phyloP scores from a whole-genome alignment of 2,329 filamentous ascomycete species.

The Paraphaeosphaeria minitans region DNA sequence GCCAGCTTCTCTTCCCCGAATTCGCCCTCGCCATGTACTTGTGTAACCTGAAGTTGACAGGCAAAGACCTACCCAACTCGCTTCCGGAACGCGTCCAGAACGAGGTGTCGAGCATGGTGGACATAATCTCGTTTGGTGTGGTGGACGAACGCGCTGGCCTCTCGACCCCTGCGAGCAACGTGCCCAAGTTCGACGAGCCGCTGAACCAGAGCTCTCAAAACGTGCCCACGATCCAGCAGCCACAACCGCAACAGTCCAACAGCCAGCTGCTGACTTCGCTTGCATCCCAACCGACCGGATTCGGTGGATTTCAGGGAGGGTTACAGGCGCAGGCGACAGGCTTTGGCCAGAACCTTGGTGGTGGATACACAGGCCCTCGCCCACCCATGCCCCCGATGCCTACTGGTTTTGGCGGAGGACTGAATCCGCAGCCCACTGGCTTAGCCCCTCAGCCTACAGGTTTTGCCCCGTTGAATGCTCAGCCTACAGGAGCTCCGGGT shows the following conservation, averaged over 20 bases:
- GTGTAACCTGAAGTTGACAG: conserved; percentile 90
- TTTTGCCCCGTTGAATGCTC: conserved; percentile 74
- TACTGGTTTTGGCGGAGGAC: conserved; percentile 44
- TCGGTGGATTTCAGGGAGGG: conserved; percentile 66
- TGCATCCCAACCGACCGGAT: conserved; percentile 59
- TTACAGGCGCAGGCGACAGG: conserved; percentile 62
- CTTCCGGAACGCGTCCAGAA: conserved; percentile 90
- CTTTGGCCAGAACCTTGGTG: conserved; percentile 71
- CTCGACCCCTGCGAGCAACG: conserved; percentile 64
- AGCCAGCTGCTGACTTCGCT: conserved; percentile 63
- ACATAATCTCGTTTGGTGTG: conserved; percentile 96
- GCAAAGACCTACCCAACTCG: conserved; percentile 74
- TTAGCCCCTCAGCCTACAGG: conserved; percentile 68
- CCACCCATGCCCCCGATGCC: conserved; percentile 86
- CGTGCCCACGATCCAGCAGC: conserved; percentile 57
- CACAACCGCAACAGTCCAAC: conserved; percentile 71
- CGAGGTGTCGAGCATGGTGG: conserved; percentile 98
- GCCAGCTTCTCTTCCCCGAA: conserved; percentile 94
- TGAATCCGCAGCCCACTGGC: conserved; percentile 33
- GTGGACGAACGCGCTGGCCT: conserved; percentile 69
- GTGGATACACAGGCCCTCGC: conserved; percentile 78
- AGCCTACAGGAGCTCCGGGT: conserved; percentile 89
- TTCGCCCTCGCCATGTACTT: conserved; percentile 98
- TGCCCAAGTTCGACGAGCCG: conserved; percentile 70
- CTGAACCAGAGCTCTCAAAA: conserved; percentile 55